Evolutionary conservation across 2,329 filamentous ascomycete species (phyloP).

Genomic region (Colletotrichum sp.): DNA sequence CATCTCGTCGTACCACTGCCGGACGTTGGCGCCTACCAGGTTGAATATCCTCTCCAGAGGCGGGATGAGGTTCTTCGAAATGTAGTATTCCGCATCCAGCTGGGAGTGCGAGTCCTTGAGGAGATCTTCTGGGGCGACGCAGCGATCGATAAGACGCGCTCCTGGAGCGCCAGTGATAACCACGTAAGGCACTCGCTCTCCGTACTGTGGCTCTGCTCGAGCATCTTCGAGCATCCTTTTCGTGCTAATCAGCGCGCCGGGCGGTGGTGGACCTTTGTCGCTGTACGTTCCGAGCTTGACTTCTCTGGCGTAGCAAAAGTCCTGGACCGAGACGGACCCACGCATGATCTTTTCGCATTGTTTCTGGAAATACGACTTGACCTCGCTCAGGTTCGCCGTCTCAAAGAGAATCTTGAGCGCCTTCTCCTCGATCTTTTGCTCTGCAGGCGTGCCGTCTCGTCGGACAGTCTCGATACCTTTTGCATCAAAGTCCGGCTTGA

Average conservation of each 20-base stretch:
- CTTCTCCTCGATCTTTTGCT: slow-evolving; percentile 96
- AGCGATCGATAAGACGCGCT: slow-evolving; percentile 84
- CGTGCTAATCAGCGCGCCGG: slow-evolving; percentile 87
- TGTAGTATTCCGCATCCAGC: slow-evolving; percentile 96
- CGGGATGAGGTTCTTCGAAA: slow-evolving; percentile 92
- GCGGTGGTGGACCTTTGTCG: slow-evolving; percentile 77
- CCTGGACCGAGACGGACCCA: slow-evolving; percentile 85
- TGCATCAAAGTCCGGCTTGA: slow-evolving; percentile 88
- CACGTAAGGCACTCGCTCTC: slow-evolving; percentile 93
- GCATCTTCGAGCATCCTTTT: slow-evolving; percentile 86
- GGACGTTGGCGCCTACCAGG: slow-evolving; percentile 88
- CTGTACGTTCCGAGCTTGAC: slow-evolving; percentile 90
- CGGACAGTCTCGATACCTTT: slow-evolving; percentile 98
- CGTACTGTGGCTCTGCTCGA: slow-evolving; percentile 88
- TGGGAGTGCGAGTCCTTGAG: slow-evolving; percentile 77
- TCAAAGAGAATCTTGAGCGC: slow-evolving; percentile 88
- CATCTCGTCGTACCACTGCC: slow-evolving; percentile 96
- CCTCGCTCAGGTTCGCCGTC: slow-evolving; percentile 83
- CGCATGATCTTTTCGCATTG: slow-evolving; percentile 94
- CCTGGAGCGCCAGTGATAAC: slow-evolving; percentile 89
- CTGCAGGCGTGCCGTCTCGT: slow-evolving; percentile 90
- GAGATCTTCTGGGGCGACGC: slow-evolving; percentile 84
- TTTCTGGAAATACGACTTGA: slow-evolving; percentile 87
- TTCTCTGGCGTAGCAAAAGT: slow-evolving; percentile 95
- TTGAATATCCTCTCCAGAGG: slow-evolving; percentile 97